phyloP scores from a whole-genome alignment of 306 rosid genomes.

The Adenanthera pavonina region DNA sequence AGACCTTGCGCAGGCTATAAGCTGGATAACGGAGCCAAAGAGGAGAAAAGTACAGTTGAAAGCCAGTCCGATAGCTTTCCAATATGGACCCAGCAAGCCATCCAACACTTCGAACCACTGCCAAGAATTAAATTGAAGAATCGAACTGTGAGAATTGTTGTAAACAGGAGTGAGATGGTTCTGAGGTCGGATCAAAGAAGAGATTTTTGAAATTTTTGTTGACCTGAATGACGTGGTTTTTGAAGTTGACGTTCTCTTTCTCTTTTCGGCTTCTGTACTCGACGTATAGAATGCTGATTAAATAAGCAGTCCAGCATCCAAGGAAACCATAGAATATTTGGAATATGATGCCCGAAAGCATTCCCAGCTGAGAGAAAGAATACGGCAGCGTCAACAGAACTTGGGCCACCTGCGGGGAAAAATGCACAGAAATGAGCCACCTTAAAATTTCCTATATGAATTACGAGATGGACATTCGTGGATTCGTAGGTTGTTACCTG shows the following conservation, averaged over 20 bases:
- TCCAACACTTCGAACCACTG: slow-evolving; percentile 98
- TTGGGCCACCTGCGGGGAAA: slow-evolving; percentile 89
- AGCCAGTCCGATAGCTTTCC: slow-evolving; percentile 91
- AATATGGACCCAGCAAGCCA: slow-evolving; percentile 87
- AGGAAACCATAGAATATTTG: slow-evolving; percentile 87
- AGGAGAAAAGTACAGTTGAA: slow-evolving; percentile 96
- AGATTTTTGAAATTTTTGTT: background rate
- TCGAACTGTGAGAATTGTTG: background rate
- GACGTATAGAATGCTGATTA: slow-evolving; percentile 85
- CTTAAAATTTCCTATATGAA: background rate
- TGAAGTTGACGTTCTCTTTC: slow-evolving; percentile 90
- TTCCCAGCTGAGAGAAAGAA: slow-evolving; percentile 90
- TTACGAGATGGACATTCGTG: slow-evolving; percentile 15
- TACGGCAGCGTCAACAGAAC: slow-evolving; percentile 87
- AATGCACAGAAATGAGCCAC: slow-evolving; percentile 2
- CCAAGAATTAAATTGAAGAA: slow-evolving; percentile 14
- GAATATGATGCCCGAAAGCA: slow-evolving; percentile 78
- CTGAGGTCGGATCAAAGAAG: background rate
- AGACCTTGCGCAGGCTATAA: slow-evolving; percentile 97
- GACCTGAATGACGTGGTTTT: slow-evolving; percentile 98
- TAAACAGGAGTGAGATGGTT: background rate
- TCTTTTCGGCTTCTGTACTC: slow-evolving; percentile 88
- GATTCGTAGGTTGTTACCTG: slow-evolving; percentile 56
- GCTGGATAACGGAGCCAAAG: slow-evolving; percentile 93
- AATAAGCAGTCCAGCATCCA: slow-evolving; percentile 98